Evolutionary conservation across 2,329 filamentous ascomycete genomes (phyloP).

Genomic region (Fusarium begoniae): DNA sequence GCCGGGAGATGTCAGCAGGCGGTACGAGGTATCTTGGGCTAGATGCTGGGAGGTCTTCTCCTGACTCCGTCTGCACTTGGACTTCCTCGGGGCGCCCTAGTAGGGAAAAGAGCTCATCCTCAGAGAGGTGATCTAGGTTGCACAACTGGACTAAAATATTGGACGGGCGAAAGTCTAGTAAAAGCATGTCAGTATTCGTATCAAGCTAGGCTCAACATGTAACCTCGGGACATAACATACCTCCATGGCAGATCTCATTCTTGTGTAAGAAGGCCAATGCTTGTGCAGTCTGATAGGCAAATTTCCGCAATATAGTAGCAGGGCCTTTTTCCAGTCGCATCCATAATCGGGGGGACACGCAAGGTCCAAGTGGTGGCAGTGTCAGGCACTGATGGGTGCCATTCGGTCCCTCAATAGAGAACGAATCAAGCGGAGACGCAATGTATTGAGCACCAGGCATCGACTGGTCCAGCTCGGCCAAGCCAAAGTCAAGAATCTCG

Average conservation of each 20-base stretch:
- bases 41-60: slow-evolving; percentile 9
- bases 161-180: slow-evolving; percentile 38
- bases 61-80: slow-evolving; percentile 6
- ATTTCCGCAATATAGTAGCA: slow-evolving; percentile 10
- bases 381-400: slow-evolving; percentile 41
- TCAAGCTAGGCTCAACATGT: fast-evolving
- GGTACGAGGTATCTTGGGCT: slow-evolving; percentile 39
- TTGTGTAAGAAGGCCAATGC: slow-evolving; percentile 41
- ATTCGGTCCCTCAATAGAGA: slow-evolving; percentile 18
- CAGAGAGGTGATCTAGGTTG: slow-evolving; percentile 34
- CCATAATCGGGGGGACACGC: slow-evolving; percentile 29
- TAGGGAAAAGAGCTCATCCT: slow-evolving; percentile 29
- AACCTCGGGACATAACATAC: neutral
- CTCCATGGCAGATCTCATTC: slow-evolving; percentile 45
- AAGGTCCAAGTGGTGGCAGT: slow-evolving; percentile 43
- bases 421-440: neutral
- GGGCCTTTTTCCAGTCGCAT: neutral
- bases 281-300: slow-evolving; percentile 32
- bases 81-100: slow-evolving; percentile 21
- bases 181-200: neutral
- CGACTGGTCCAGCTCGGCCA: neutral
- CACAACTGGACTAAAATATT: slow-evolving; percentile 42
- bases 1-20: neutral
- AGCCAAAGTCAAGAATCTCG: neutral
- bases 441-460: neutral